These are phyloP conservation scores for Tricholoma furcatifolium DNA, from an alignment of 768 basidiomycete genomes.

Conservation along the genomic window DNA sequence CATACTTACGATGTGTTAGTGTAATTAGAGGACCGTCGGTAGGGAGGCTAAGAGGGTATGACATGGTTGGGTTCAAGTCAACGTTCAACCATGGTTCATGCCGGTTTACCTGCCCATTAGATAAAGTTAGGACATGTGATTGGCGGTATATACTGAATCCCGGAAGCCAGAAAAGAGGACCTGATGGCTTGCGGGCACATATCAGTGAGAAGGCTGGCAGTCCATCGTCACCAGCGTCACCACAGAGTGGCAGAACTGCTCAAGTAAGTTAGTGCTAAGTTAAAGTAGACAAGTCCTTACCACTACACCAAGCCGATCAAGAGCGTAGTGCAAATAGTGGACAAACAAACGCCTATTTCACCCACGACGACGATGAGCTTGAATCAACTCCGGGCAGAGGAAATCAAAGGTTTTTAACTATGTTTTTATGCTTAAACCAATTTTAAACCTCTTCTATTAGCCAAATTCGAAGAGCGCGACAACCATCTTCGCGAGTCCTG, in stretches of 20 bases:
- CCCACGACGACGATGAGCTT: constrained; percentile 34
- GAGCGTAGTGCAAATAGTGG: constrained; percentile 9
- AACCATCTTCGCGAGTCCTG: constrained; percentile 85
- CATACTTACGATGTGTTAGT: constrained; percentile 58
- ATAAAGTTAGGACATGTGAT: constrained; percentile 21
- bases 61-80: constrained; percentile 27
- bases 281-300: not conserved
- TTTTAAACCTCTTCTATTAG: constrained; percentile 31
- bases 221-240: too few species aligned
- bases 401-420: constrained; percentile 48
- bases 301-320: not conserved
- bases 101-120: not conserved
- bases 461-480: constrained; percentile 68
- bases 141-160: constrained; percentile 1
- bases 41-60: constrained; percentile 52
- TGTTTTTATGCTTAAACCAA: not conserved
- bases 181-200: too few species aligned
- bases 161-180: not conserved
- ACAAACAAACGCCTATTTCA: constrained; percentile 15
- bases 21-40: constrained; percentile 53
- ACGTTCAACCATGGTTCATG: not conserved
- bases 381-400: constrained; percentile 40
- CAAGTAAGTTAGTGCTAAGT: not conserved
- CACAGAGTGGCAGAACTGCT: too few species aligned
- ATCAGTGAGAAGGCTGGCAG: too few species aligned